Percentiles rank a stretch among this genome's conserved stretches.
Evolutionary conservation across 306 rosid genomes (phyloP).

Genomic region (Begonia peltatifolia): DNA sequence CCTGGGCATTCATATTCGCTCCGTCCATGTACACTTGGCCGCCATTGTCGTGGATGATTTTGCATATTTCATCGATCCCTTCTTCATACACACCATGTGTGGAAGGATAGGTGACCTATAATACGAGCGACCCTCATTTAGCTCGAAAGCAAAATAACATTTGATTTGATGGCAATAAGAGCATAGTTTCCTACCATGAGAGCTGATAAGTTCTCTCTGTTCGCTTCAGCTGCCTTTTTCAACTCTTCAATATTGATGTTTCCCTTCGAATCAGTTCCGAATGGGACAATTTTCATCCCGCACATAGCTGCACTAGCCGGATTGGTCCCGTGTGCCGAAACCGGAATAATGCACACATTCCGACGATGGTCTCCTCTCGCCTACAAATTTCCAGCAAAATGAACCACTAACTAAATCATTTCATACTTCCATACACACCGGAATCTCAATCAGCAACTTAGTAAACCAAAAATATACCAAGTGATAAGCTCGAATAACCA

Average conservation of each 20-base stretch:
- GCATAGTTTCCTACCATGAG: constrained; percentile 47
- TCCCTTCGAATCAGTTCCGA: constrained; percentile 99
- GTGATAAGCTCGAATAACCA: constrained; percentile 99
- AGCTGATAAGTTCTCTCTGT: constrained; percentile 74
- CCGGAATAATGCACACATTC: constrained; percentile 91
- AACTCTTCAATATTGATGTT: constrained; percentile 83
- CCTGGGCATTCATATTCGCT: constrained; percentile 99
- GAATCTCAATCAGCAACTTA: not conserved
- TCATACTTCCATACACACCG: not conserved
- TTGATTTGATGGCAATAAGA: not conserved
- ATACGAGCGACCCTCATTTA: not conserved
- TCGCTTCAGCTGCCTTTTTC: constrained; percentile 85
- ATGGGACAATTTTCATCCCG: constrained; percentile 91
- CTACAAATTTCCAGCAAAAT: constrained; percentile 27
- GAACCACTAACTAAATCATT: not conserved
- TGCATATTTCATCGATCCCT: constrained; percentile 96
- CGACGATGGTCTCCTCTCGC: constrained; percentile 76
- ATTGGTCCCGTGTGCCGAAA: constrained; percentile 97
- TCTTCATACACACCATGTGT: constrained; percentile 98
- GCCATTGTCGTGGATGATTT: constrained; percentile 95
- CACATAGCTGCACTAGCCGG: constrained; percentile 99
- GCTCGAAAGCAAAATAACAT: no score
- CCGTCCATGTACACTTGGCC: constrained; percentile 99
- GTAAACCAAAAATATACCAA: constrained; percentile 19
- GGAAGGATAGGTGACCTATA: constrained; percentile 94